Evolutionary conservation across 2,329 filamentous ascomycete species (phyloP), one percentile per base, ranked within the genome.

Genomic region (Macrophomina pseudophaseolina): DNA sequence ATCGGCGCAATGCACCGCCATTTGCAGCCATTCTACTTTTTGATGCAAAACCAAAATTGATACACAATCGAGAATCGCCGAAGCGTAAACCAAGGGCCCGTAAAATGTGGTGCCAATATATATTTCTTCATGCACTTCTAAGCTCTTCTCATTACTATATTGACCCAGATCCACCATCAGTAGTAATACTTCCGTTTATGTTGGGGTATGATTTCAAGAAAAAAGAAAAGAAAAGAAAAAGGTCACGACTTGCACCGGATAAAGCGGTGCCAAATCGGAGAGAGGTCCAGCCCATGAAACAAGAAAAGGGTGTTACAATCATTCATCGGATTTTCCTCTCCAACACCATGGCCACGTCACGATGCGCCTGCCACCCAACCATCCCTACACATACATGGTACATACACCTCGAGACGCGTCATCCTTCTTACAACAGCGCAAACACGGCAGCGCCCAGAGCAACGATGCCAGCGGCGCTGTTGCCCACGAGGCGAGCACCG

Each of bases 141-240:
- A 51, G 48, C 48, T 51, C 48, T 51, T 28, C 23, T 51, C 48
- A 51, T 51, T 51, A 51, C 48, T 51, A 51, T 28, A 28, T 51
- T 12, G n/a, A 8, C 44, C 5, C 44, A 8, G 14, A 48, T 48
- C 44, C 44, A 48, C n/a, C 44, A 38, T 1, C 6, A 38, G 35
- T 23, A 48, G 44, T n/a, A 48, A 16, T n/a, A 18, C 18, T 48
- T 7, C 35, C 14, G 14, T 14, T 48, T 48, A 48, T 28, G 18
- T 12, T 12, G 48, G 48, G 48, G 48, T 51, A 48, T 51, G 23
- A 28, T 30, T 28, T 51, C 7, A 28, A 28, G 6, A 48, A 9
- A 18, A 48, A 14, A 12, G 12, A 30, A 11, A 14, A 32, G 30
- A 30, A 51, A 51, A 51, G 14, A 28, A 12, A 12, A 6, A 51